These are phyloP conservation scores for Sorghum bicolor DNA, from an alignment of 176 grass and related monocot genomes.

Conservation along the genomic window Sorghum_bicolor_NCBIv3 NC_012876.2:58547501-58548000, in stretches of 20 bases:
- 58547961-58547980: not conserved
- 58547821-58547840: conserved; percentile 3
- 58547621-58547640: not conserved
- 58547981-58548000: not conserved
- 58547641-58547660: not conserved
- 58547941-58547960: not conserved
- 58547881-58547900: not conserved
- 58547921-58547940: not conserved
- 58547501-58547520: not conserved
- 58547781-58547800: not conserved
- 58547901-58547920: not conserved
- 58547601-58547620: not conserved
- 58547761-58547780: no score
- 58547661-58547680: no score
- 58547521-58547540: not conserved
- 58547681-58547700: no score
- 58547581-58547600: not conserved
- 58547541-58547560: not conserved
- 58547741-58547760: not conserved
- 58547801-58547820: not conserved
- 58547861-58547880: not conserved
- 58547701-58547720: no score
- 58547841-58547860: not conserved
- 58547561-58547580: not conserved
- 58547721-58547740: no score